Base-by-base conservation (phyloP, 495 filamentous ascomycete species). In the Trichoderma gamsii region DNA sequence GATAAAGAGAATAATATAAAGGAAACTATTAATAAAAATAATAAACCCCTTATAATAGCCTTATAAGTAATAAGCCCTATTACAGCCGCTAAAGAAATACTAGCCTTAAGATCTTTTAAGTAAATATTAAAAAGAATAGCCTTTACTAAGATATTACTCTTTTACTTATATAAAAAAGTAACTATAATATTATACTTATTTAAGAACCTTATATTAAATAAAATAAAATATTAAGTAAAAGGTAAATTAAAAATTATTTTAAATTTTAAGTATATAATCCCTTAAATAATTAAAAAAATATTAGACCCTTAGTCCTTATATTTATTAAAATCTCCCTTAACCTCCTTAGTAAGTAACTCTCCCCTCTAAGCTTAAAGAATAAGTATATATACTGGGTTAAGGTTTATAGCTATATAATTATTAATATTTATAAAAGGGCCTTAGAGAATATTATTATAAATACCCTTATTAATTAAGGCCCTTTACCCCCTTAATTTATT, bases 61-160 rank as follows among this genome's bases (percentile, higher is more conserved):
- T 25, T 23, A 56, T 56, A 56, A 56, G 11, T 56, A 56, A 9
- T 56, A 56, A n/a, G n/a, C 51, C 51, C n/a, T 23, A 11, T 56
- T 23, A 23, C 1, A 56, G 51, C n/a, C 8, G 25, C 8, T 23
- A 23, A 56, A 25, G 51, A 56, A 25, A 56, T 3, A 56, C n/a
- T 56, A 56, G n/a, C 51, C n/a, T 56, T 23, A 56, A 56, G 21
- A 56, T 56, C 51, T 56, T 56, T n/a, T 23, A 56, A 56, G n/a
- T 16, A 5, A 56, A 56, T 23, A 23, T 56, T n/a, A n/a, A 23
- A 11, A 56, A 23, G 7, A 56, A 9, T 9, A 23, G 51, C n/a
- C 51, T 23, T n/a, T 21, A n/a, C 9, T 23, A 56, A n/a, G 8
- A 56, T 11, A 56, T 23, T 11, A 11, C 51, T 23, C n/a, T 56